These are phyloP conservation scores for Tagetes erecta DNA, from an alignment of 129 eudicot species.

Conservation along the genomic window DNA sequence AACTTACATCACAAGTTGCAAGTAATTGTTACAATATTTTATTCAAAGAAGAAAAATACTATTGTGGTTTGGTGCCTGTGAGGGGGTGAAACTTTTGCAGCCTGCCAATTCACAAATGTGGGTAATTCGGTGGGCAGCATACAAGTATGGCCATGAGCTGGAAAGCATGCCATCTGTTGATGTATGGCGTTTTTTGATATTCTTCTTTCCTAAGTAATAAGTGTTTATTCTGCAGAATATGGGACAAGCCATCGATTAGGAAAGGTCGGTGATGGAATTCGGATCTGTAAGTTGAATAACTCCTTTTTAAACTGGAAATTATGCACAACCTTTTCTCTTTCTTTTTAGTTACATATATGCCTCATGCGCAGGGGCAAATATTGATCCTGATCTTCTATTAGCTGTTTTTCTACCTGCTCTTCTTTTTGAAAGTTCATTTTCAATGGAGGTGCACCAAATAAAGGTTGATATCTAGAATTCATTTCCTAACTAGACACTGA, in stretches of 20 bases:
- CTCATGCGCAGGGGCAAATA: constrained; percentile 73
- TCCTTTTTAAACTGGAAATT: not conserved
- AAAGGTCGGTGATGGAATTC: constrained; percentile 76
- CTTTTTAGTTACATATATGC: constrained; percentile 2
- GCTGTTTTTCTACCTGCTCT: constrained; percentile 98
- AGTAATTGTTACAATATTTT: not conserved
- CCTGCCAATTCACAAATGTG: no score
- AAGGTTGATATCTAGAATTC: constrained; percentile 54
- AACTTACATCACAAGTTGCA: not conserved
- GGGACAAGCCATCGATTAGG: constrained; percentile 66
- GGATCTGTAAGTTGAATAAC: constrained; percentile 61
- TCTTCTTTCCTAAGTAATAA: constrained; percentile 7
- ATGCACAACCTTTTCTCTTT: not conserved
- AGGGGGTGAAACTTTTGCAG: not conserved
- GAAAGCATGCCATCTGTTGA: not conserved
- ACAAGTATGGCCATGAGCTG: not conserved
- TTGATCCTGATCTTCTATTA: constrained; percentile 89
- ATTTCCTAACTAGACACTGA: not conserved
- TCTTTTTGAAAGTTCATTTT: constrained; percentile 95
- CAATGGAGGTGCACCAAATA: constrained; percentile 95
- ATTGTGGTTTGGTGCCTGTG: not conserved
- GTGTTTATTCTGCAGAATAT: constrained; percentile 54
- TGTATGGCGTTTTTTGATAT: not conserved
- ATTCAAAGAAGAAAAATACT: no score
- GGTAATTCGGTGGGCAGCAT: not conserved